These are phyloP conservation scores for Phytopythium ostracodes DNA, from an alignment of 352 stramenopile genomes.

Conservation along the genomic window DNA sequence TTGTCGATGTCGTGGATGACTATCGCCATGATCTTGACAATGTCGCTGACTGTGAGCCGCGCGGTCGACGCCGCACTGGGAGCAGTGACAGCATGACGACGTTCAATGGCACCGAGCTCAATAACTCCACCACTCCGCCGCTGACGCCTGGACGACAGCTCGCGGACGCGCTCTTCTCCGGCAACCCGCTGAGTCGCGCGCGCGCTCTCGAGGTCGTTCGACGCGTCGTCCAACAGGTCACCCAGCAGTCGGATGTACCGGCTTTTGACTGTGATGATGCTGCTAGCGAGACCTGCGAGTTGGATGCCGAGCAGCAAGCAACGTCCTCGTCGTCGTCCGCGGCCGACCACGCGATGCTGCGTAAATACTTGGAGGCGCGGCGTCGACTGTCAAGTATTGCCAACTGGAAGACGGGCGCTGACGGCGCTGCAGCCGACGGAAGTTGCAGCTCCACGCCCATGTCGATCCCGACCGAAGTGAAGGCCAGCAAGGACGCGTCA, in stretches of 20 bases:
- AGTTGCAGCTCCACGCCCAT: neutral
- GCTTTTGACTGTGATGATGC: neutral
- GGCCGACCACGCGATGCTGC: slow-evolving; percentile 31
- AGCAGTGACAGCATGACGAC: neutral
- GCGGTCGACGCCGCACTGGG: neutral
- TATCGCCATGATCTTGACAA: neutral
- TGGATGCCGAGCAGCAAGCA: slow-evolving; percentile 14
- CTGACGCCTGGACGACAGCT: slow-evolving; percentile 42
- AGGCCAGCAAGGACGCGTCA: neutral
- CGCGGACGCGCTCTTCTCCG: slow-evolving; percentile 60
- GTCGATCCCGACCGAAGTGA: neutral
- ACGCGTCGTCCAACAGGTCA: slow-evolving; percentile 43
- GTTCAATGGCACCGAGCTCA: neutral
- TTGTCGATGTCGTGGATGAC: neutral
- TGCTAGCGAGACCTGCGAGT: slow-evolving; percentile 4
- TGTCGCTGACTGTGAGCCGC: neutral
- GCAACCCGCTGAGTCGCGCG: slow-evolving; percentile 39
- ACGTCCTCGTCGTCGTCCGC: slow-evolving; percentile 11
- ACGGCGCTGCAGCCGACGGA: neutral
- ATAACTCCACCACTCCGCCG: slow-evolving; percentile 4
- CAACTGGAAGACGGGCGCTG: slow-evolving; percentile 1
- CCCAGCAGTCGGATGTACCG: slow-evolving; percentile 8
- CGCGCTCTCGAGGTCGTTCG: slow-evolving; percentile 48
- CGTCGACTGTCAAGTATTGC: slow-evolving; percentile 31
- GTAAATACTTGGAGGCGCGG: slow-evolving; percentile 51